Percentiles rank a stretch among this genome's conserved stretches.
These are phyloP conservation scores for Umbelopsis vinacea DNA, from an alignment of 192 early-diverging fungal genomes.

Conservation along the genomic window DNA sequence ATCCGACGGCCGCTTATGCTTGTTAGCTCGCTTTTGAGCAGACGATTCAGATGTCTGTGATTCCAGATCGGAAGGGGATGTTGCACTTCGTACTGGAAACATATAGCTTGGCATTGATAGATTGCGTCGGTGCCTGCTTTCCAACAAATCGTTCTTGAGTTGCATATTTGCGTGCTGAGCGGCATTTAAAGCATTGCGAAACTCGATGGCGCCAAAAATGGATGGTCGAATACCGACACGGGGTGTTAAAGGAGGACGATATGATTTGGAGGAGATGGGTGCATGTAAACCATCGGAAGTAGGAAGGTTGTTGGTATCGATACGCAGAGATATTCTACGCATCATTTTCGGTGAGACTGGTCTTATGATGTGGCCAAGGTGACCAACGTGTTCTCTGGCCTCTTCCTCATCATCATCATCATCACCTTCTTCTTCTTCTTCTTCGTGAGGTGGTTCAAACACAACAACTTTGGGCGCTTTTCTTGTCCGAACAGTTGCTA, in stretches of 20 bases:
- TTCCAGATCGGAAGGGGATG: slow-evolving; percentile 11
- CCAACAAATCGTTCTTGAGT: background rate
- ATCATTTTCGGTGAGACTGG: slow-evolving; percentile 33
- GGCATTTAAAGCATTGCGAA: slow-evolving; percentile 24
- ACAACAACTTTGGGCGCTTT: slow-evolving; percentile 10
- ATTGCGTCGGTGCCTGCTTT: background rate
- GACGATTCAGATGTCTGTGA: slow-evolving; percentile 3
- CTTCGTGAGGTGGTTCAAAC: background rate
- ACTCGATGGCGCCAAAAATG: slow-evolving; percentile 58
- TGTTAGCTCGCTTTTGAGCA: background rate
- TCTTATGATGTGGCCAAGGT: slow-evolving; percentile 40
- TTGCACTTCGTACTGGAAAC: background rate
- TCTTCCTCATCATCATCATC: background rate
- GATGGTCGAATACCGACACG: slow-evolving; percentile 50
- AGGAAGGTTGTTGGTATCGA: slow-evolving; percentile 20
- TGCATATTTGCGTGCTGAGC: background rate
- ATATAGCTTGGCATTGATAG: background rate
- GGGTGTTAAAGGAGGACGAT: slow-evolving; percentile 33
- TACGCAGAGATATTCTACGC: slow-evolving; percentile 24
- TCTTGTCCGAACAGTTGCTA: background rate
- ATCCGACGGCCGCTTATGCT: slow-evolving; percentile 2
- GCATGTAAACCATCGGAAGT: slow-evolving; percentile 14
- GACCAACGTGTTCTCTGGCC: slow-evolving; percentile 10
- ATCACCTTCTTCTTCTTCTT: background rate
- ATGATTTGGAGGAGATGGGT: slow-evolving; percentile 25